phyloP scores from a whole-genome alignment of 371 early-diverging fungal species.

The Funneliformis caledonium region DNA sequence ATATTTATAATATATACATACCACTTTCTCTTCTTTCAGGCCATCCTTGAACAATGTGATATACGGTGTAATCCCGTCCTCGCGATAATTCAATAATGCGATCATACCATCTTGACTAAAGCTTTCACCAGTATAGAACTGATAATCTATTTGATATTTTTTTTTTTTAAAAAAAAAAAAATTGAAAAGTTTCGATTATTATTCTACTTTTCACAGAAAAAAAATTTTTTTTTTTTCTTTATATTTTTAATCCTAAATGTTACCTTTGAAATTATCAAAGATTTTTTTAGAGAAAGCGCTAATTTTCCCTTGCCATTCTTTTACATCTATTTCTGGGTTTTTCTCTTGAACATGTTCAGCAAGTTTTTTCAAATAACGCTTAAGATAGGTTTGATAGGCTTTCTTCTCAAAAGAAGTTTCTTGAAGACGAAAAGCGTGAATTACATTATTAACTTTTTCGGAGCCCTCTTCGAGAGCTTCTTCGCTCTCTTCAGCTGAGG shows the following conservation, averaged over 20 bases:
- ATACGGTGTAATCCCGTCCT: slow-evolving; percentile 91
- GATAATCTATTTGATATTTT: slow-evolving; percentile 63
- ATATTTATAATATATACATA: slow-evolving; percentile 36
- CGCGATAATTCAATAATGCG: slow-evolving; percentile 92
- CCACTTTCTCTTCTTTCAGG: slow-evolving; percentile 78
- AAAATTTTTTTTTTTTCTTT: neutral
- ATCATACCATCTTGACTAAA: slow-evolving; percentile 82
- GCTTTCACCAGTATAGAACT: slow-evolving; percentile 88
- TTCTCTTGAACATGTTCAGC: slow-evolving; percentile 64
- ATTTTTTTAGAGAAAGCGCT: slow-evolving; percentile 74
- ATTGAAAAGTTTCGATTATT: neutral
- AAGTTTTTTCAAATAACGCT: slow-evolving; percentile 90
- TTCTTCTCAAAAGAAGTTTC: slow-evolving; percentile 90
- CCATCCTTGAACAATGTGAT: slow-evolving; percentile 94
- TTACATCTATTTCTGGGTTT: slow-evolving; percentile 79
- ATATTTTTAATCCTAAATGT: neutral
- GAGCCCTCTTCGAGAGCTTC: slow-evolving; percentile 68
- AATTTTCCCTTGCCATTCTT: slow-evolving; percentile 52
- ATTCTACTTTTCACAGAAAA: neutral
- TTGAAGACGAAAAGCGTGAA: slow-evolving; percentile 80
- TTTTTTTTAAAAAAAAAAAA: neutral
- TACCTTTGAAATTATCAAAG: slow-evolving; percentile 73
- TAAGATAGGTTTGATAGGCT: slow-evolving; percentile 88
- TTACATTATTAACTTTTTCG: slow-evolving; percentile 84
- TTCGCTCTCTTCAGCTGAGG: slow-evolving; percentile 86